Evolutionary conservation across 495 filamentous ascomycete genomes (phyloP).

Genomic region (Pyrenopolyporus hunteri): DNA sequence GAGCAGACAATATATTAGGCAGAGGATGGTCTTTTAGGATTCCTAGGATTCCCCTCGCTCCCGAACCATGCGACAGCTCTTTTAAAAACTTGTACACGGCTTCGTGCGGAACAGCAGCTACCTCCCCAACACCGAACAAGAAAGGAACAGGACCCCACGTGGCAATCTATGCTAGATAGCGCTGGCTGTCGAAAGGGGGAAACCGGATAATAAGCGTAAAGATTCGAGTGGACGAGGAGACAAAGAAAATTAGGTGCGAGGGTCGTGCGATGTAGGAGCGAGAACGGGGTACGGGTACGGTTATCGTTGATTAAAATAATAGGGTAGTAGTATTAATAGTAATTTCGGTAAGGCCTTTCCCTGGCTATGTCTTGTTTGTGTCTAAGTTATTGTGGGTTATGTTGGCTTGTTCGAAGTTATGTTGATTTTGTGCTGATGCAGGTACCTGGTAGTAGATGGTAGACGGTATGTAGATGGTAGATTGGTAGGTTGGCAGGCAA

Average conservation of each 20-base stretch:
- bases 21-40: background rate
- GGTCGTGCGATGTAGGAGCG: background rate
- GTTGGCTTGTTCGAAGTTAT: no score
- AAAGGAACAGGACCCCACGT: slow-evolving; percentile 6
- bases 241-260: background rate
- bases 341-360: slow-evolving; percentile 8
- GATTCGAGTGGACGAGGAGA: background rate
- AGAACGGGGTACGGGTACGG: background rate
- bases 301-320: slow-evolving; percentile 1
- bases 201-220: background rate
- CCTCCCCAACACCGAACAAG: no score
- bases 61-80: slow-evolving; percentile 2
- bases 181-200: background rate
- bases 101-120: background rate
- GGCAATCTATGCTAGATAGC: slow-evolving; percentile 1
- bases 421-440: background rate
- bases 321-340: slow-evolving; percentile 9
- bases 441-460: no score
- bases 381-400: background rate
- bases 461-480: no score
- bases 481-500: no score
- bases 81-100: background rate
- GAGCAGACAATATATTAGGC: no score
- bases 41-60: background rate
- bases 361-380: background rate